Conservation (phyloP, 768 basidiomycete genomes). For the Tricholoma furcatifolium region DNA sequence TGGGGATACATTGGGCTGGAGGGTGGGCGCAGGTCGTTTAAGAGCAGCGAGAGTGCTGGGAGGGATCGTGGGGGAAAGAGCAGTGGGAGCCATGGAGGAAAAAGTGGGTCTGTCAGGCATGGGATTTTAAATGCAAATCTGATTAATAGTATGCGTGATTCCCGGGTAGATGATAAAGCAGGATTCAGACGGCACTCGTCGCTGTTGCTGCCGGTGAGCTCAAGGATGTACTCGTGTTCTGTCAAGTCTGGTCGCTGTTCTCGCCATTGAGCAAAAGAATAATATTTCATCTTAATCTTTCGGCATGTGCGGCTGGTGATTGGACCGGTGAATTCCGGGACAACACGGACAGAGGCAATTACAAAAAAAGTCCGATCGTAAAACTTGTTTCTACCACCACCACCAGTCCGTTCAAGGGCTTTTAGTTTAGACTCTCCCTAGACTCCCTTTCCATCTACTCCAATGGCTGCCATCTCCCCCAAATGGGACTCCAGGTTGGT, state of each 20-base stretch:
- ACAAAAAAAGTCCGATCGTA: conserved; percentile 14
- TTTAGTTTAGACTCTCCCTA: conserved; percentile 28
- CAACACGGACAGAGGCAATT: conserved; percentile 29
- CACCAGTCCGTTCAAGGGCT: conserved; percentile 22
- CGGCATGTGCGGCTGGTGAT: conserved; percentile 28
- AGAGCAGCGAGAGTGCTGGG: conserved; percentile 2
- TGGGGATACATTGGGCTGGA: conserved; percentile 23
- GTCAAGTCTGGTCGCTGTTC: background rate
- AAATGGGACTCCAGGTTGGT: conserved; percentile 78
- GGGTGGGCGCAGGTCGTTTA: conserved; percentile 34
- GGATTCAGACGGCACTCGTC: background rate
- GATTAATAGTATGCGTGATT: background rate
- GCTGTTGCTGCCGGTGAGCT: background rate
- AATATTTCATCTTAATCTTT: background rate
- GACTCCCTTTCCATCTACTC: conserved; percentile 28
- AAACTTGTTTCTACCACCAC: conserved; percentile 24
- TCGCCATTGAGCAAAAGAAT: background rate
- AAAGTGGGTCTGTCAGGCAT: conserved; percentile 4
- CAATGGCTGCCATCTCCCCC: conserved; percentile 50
- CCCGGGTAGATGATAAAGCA: background rate
- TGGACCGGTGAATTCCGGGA: conserved; percentile 40
- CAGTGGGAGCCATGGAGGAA: conserved; percentile 12
- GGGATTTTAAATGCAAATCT: conserved; percentile 6
- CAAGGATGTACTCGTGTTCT: background rate
- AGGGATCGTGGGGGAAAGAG: conserved; percentile 7